Evolutionary conservation across 306 rosid genomes (phyloP).

Genomic region (Adenanthera pavonina): DNA sequence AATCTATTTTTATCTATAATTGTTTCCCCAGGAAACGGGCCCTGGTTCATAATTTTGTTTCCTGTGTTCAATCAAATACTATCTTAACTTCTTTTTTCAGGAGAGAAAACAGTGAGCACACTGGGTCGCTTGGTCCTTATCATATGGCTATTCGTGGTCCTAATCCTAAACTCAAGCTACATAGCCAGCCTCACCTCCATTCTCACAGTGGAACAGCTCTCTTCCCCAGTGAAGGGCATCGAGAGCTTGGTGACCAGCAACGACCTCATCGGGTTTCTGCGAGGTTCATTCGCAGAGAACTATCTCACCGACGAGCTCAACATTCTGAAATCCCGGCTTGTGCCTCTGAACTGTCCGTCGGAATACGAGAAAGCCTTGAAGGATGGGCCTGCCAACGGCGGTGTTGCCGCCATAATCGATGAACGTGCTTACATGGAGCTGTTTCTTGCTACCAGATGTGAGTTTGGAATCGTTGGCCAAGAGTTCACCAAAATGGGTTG

Average conservation of each 20-base stretch:
- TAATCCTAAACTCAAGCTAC: conserved; percentile 81
- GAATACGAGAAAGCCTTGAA: conserved; percentile 68
- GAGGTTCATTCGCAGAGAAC: conserved; percentile 64
- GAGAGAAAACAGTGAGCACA: conserved; percentile 73
- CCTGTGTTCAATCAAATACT: no score
- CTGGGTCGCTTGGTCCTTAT: conserved; percentile 76
- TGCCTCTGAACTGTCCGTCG: conserved; percentile 55
- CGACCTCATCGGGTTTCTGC: conserved; percentile 67
- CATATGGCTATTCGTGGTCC: conserved; percentile 82
- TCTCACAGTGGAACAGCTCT: conserved; percentile 76
- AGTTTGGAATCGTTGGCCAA: conserved; percentile 78
- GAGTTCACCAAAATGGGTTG: conserved; percentile 89
- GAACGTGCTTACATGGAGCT: conserved; percentile 81
- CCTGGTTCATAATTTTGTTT: no score
- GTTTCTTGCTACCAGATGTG: conserved; percentile 69
- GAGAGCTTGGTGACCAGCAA: conserved; percentile 54
- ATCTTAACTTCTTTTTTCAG: conserved; percentile 44
- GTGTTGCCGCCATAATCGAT: conserved; percentile 76
- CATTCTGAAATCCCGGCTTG: conserved; percentile 62
- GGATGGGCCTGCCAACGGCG: conserved; percentile 70
- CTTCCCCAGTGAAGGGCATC: conserved; percentile 75
- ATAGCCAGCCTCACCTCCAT: conserved; percentile 85
- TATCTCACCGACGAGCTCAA: conserved; percentile 65
- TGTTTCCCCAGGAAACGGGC: no score
- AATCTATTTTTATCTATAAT: no score